phyloP scores from a whole-genome alignment of 352 stramenopile species.

The Globisporangium acanthophoron region DNA sequence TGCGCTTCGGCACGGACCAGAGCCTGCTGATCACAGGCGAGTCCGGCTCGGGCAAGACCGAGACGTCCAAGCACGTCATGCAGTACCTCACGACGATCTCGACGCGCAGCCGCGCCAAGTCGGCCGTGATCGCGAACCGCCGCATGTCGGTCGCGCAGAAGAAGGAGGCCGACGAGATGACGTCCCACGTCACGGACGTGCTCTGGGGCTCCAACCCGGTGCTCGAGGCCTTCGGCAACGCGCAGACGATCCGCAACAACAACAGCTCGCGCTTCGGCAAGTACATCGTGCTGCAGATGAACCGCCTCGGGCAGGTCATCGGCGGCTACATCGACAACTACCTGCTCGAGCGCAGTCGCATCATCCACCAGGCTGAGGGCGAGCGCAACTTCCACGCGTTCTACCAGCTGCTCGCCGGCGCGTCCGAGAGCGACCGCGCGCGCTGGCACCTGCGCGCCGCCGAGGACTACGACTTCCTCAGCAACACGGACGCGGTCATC shows the following conservation, averaged over 20 bases:
- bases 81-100: constrained; percentile 90
- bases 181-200: constrained; percentile 64
- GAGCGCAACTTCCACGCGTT: constrained; percentile 94
- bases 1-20: constrained; percentile 83
- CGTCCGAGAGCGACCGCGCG: constrained; percentile 37
- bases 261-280: constrained; percentile 85
- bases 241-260: constrained; percentile 86
- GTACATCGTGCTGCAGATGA: constrained; percentile 86
- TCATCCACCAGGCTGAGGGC: constrained; percentile 79
- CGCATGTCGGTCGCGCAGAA: constrained; percentile 75
- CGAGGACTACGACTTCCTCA: constrained; percentile 62
- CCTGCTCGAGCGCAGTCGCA: constrained; percentile 89
- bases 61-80: constrained; percentile 96
- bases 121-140: constrained; percentile 64
- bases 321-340: constrained; percentile 88
- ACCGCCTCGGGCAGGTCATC: constrained; percentile 73
- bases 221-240: constrained; percentile 82
- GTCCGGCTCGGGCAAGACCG: constrained; percentile 90
- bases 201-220: constrained; percentile 79
- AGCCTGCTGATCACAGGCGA: constrained; percentile 84
- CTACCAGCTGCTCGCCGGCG: constrained; percentile 88
- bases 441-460: constrained; percentile 49
- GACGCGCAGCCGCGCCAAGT: constrained; percentile 61
- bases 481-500: constrained; percentile 60
- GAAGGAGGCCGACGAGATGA: constrained; percentile 67